Conservation (phyloP, 1,284 basidiomycete genomes). For the Fistulina hepatica region DNA sequence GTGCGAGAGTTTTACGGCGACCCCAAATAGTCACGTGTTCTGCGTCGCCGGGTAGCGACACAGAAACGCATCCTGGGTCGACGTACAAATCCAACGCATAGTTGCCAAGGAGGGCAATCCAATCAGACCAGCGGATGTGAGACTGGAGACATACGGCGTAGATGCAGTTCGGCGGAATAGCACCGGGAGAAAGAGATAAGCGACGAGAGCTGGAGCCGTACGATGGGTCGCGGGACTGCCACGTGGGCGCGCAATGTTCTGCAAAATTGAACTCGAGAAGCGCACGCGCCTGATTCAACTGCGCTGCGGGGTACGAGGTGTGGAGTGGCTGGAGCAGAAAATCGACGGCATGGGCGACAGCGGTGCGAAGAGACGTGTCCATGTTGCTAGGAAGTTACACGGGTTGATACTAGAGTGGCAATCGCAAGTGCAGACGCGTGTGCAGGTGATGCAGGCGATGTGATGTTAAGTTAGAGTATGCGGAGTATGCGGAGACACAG, state of each 20-base stretch:
- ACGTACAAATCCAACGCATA: conserved; percentile 67
- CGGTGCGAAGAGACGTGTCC: conserved; percentile 44
- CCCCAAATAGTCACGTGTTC: conserved; percentile 51
- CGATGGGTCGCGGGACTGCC: conserved; percentile 51
- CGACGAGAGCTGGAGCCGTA: conserved; percentile 61
- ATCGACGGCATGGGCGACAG: conserved; percentile 59
- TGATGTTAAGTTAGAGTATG: too few relatives aligned
- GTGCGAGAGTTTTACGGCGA: conserved; percentile 51
- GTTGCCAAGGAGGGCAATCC: conserved; percentile 57
- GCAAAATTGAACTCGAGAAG: conserved; percentile 61
- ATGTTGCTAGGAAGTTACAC: too few relatives aligned
- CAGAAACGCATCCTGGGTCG: conserved; percentile 62
- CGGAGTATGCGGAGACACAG: too few relatives aligned
- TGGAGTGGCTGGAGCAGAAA: conserved; percentile 59
- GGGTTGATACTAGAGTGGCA: too few relatives aligned
- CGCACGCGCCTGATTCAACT: conserved; percentile 55
- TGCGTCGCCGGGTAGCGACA: conserved; percentile 38
- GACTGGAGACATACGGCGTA: conserved; percentile 57
- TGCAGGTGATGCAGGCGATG: too few relatives aligned
- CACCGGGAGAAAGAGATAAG: conserved; percentile 57
- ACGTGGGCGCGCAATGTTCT: conserved; percentile 51
- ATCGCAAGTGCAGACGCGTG: too few relatives aligned
- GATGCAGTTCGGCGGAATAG: conserved; percentile 56
- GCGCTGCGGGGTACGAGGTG: conserved; percentile 40
- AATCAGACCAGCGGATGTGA: conserved; percentile 65